Evolutionary conservation across 257 asterid genomes (phyloP).

Genomic region (Solanum commersonii): DNA sequence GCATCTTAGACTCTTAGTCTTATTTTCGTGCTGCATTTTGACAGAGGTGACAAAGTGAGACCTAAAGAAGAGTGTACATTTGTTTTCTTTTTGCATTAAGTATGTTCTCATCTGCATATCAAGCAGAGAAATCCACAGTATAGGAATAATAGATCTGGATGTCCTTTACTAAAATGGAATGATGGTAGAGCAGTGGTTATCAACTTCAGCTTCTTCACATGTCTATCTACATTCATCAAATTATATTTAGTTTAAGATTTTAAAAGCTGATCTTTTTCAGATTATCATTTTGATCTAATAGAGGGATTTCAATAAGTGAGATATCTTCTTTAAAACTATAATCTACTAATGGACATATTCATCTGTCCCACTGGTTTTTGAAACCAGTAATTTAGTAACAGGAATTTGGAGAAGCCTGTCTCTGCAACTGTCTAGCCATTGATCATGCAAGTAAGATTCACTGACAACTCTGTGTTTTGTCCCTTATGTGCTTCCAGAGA

Average conservation of each 20-base stretch:
- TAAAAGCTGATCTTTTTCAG: not conserved
- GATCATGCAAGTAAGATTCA: not conserved
- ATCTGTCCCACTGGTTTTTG: not conserved
- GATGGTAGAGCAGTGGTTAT: not conserved
- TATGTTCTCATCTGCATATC: not conserved
- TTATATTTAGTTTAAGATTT: not conserved
- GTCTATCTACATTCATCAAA: not conserved
- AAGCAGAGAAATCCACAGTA: not conserved
- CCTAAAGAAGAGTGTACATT: not conserved
- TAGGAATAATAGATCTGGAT: not conserved
- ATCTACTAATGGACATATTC: not conserved
- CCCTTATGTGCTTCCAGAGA: not conserved
- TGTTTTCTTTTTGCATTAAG: not conserved
- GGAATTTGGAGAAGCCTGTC: not conserved
- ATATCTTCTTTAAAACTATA: not conserved
- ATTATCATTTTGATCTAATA: not conserved
- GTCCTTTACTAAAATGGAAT: not conserved
- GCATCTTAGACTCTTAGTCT: not conserved
- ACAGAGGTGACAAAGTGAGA: not conserved
- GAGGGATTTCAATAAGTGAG: not conserved
- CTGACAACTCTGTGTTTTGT: not conserved
- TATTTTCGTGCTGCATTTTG: not conserved
- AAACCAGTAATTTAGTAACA: not conserved
- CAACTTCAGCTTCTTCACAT: not conserved
- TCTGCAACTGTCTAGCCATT: not conserved